Conservation (phyloP, 139 green algal species). For the Haematococcus sp. region DNA sequence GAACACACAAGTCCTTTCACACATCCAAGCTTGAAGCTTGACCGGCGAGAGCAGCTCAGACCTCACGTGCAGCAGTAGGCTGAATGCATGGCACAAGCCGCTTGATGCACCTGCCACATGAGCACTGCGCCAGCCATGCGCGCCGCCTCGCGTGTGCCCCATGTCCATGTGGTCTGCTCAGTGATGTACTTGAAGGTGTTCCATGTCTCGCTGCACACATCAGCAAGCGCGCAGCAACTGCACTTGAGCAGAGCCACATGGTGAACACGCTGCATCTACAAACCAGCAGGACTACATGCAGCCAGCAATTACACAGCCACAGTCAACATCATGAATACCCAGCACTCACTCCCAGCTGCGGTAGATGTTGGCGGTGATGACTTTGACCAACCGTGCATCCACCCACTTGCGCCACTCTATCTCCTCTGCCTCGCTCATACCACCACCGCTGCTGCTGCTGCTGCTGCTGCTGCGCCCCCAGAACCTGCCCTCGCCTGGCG, state of each 20-base stretch:
- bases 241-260: neutral
- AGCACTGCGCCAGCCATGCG: constrained; percentile 68
- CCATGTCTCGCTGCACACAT: constrained; percentile 58
- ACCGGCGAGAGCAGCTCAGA: no score
- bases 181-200: constrained; percentile 90
- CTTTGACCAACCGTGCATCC: constrained; percentile 88
- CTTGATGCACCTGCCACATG: constrained; percentile 71
- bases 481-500: neutral
- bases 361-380: constrained; percentile 99
- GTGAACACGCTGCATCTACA: no score
- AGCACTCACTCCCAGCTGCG: constrained; percentile 70
- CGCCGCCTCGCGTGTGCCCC: constrained; percentile 55
- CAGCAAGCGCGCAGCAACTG: neutral
- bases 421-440: constrained; percentile 49
- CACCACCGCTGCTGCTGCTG: neutral
- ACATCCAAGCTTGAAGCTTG: no score
- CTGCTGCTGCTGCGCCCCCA: neutral
- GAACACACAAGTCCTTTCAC: no score
- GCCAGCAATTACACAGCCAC: neutral
- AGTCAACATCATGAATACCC: no score
- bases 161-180: constrained; percentile 71
- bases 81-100: no score
- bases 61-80: no score
- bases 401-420: constrained; percentile 87
- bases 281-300: no score